Percentiles rank a stretch among this genome's conserved stretches.
Conservation (phyloP, 2,329 filamentous ascomycete genomes). For the Aspergillus texensis region DNA sequence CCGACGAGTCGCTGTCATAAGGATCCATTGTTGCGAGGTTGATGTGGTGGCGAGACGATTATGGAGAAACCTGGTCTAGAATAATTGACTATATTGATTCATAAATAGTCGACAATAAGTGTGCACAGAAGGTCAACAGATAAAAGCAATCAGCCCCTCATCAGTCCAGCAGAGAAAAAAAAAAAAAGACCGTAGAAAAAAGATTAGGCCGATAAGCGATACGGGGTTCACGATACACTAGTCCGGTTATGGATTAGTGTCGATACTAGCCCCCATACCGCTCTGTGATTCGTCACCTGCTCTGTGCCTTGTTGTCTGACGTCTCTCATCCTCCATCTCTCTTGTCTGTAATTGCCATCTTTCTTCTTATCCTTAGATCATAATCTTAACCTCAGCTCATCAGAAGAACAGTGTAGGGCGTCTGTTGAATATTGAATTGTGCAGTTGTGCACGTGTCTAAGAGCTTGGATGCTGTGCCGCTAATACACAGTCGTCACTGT, state of each 20-base stretch:
- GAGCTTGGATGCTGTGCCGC: background rate
- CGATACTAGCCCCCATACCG: background rate
- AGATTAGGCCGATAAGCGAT: slow-evolving; percentile 27
- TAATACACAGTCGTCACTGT: background rate
- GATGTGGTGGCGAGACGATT: background rate
- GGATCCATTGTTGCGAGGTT: slow-evolving; percentile 60
- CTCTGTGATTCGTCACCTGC: slow-evolving; percentile 4
- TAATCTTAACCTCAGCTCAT: background rate
- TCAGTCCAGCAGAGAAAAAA: slow-evolving; percentile 4
- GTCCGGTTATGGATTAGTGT: slow-evolving; percentile 13
- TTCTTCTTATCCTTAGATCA: background rate
- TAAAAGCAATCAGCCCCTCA: background rate
- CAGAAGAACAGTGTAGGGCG: too few relatives aligned
- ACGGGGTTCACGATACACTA: slow-evolving; percentile 12
- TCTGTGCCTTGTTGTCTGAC: background rate
- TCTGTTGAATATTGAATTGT: background rate
- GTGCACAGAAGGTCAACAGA: background rate
- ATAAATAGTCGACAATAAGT: background rate
- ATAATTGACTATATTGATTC: background rate
- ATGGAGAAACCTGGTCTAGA: background rate
- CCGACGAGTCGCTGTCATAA: slow-evolving; percentile 87
- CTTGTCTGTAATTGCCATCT: background rate
- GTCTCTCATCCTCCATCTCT: slow-evolving; percentile 10
- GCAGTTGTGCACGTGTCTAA: background rate
- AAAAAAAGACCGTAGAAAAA: slow-evolving; percentile 11